These are phyloP conservation scores for Lentinus tigrinus DNA, from an alignment of 768 basidiomycete species.

Conservation along the genomic window DNA sequence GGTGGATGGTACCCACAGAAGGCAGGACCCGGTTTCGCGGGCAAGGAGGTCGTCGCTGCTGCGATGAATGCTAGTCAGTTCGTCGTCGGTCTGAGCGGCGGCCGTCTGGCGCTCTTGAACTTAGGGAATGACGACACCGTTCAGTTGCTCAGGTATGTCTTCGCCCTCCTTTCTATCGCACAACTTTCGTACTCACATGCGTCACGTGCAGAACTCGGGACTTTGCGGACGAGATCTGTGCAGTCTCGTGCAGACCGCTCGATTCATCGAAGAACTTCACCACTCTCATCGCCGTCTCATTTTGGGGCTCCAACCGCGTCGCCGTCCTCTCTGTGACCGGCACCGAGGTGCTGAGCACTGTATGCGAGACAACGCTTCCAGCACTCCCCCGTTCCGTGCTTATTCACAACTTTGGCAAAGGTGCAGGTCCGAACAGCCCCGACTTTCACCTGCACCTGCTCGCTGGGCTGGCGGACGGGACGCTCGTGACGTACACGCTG, in stretches of 20 bases:
- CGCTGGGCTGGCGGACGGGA: slow-evolving; percentile 75
- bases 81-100: slow-evolving; percentile 55
- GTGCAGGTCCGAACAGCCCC: slow-evolving; percentile 32
- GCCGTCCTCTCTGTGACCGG: slow-evolving; percentile 47
- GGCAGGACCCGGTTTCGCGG: background rate
- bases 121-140: slow-evolving; percentile 42
- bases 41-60: slow-evolving; percentile 61
- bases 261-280: slow-evolving; percentile 48
- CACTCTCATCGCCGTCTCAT: slow-evolving; percentile 57
- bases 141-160: slow-evolving; percentile 31
- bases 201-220: slow-evolving; percentile 8
- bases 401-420: slow-evolving; percentile 56
- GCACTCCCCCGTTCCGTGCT: slow-evolving; percentile 46
- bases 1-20: slow-evolving; percentile 38
- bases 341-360: slow-evolving; percentile 18
- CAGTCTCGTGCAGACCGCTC: slow-evolving; percentile 62
- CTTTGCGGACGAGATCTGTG: slow-evolving; percentile 56
- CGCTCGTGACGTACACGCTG: slow-evolving; percentile 55
- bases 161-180: background rate
- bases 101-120: slow-evolving; percentile 50
- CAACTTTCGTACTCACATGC: background rate
- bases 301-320: slow-evolving; percentile 71
- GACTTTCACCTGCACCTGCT: slow-evolving; percentile 58
- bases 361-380: slow-evolving; percentile 42
- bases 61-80: slow-evolving; percentile 69